phyloP scores from a whole-genome alignment of 1,139 yeast species.

The Suhomyces bokatorum region DNA sequence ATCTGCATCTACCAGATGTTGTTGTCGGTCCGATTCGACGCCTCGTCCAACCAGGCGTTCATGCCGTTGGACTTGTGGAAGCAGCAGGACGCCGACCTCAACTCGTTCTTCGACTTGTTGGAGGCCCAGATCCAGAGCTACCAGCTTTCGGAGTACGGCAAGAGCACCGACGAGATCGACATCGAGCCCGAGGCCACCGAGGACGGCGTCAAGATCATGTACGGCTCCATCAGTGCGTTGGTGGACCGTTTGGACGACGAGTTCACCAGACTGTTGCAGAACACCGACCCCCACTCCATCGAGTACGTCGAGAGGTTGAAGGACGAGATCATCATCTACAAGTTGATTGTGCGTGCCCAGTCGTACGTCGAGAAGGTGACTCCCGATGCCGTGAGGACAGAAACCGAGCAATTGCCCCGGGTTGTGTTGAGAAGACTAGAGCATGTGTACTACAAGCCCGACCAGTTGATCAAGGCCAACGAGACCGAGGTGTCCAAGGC shows the following conservation, averaged over 20 bases:
- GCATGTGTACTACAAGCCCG: conserved; percentile 91
- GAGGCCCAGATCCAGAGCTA: conserved; percentile 60
- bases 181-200: conserved; percentile 67
- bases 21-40: conserved; percentile 86
- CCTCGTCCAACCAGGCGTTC: conserved; percentile 62
- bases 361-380: conserved; percentile 72
- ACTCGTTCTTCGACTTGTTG: conserved; percentile 62
- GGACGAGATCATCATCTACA: conserved; percentile 80
- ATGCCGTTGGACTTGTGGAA: conserved; percentile 88
- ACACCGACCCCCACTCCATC: conserved; percentile 90
- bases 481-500: conserved; percentile 74
- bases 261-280: conserved; percentile 81
- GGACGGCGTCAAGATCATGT: conserved; percentile 69
- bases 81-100: conserved; percentile 62
- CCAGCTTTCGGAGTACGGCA: conserved; percentile 77
- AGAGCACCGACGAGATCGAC: conserved; percentile 77
- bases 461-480: conserved; percentile 63
- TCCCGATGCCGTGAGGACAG: conserved; percentile 43
- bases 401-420: conserved; percentile 70
- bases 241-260: conserved; percentile 96
- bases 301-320: conserved; percentile 90
- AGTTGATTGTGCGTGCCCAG: conserved; percentile 80
- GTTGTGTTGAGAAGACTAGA: conserved; percentile 83
- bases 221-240: conserved; percentile 83
- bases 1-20: conserved; percentile 79